phyloP scores from a whole-genome alignment of 768 basidiomycete species.

The Rhizopogon vesiculosus region DNA sequence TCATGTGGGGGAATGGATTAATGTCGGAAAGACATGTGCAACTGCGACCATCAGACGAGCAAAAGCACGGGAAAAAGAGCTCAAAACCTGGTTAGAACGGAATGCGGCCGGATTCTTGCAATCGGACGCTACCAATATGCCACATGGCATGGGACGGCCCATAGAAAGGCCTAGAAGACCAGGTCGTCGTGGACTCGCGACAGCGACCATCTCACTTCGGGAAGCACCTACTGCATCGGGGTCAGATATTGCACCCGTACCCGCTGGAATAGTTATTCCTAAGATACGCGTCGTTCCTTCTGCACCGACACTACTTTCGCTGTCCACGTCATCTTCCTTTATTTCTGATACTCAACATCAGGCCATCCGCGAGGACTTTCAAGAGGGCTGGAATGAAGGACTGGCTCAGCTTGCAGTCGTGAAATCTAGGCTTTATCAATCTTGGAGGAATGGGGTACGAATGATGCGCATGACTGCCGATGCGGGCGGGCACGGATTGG shows the following conservation, averaged over 20 bases:
- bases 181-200: conserved; percentile 61
- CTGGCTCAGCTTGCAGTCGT: conserved; percentile 47
- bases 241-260: conserved; percentile 8
- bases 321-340: conserved; percentile 38
- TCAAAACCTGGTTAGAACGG: conserved; percentile 47
- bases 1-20: conserved; percentile 52
- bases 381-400: conserved; percentile 60
- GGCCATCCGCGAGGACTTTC: conserved; percentile 47
- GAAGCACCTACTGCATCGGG: conserved; percentile 18
- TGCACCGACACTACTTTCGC: conserved; percentile 40
- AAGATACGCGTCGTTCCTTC: conserved; percentile 58
- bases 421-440: conserved; percentile 39
- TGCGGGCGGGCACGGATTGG: conserved; percentile 27
- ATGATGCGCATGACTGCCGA: conserved; percentile 36
- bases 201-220: conserved; percentile 60
- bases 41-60: conserved; percentile 56
- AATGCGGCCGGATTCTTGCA: conserved; percentile 7
- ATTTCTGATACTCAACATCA: conserved; percentile 31
- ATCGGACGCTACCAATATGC: background rate
- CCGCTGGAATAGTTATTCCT: conserved; percentile 12
- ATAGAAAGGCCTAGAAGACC: conserved; percentile 23
- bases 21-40: conserved; percentile 58
- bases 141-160: conserved; percentile 3
- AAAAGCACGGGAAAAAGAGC: conserved; percentile 60
- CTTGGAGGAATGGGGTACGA: conserved; percentile 40